Evolutionary conservation across 768 basidiomycete species (phyloP), one percentile per base, ranked within the genome.

Genomic region (Boletus rubropictus): DNA sequence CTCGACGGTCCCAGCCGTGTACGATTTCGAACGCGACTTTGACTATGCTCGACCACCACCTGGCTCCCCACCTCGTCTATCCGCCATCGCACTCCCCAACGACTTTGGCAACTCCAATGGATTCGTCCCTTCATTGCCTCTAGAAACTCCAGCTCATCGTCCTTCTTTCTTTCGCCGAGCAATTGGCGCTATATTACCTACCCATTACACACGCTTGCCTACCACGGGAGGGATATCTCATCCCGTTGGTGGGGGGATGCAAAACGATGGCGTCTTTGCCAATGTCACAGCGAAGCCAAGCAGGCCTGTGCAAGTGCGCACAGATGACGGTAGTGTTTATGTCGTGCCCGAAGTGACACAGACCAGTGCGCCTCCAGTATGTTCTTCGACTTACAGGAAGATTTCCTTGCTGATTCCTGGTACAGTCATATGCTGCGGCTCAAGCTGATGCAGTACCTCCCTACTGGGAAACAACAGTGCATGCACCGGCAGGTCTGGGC

Each of bases 391-490:
- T 44, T 5, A 4, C 15, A 9, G 3, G 9, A 4, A 11, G 3
- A 4, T 6, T 6, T 4, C 1, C 12, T 39, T 11, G 1, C 50
- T 49, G 22, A 56, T 41, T 2, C 25, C 31, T 29, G 24, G 11
- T 32, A 15, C 47, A 93, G 88, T 81, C 92, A 0, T 99, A 99
- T 60, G 76, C 83, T 11, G 77, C 84, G 14, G 96, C 95, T 3
- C 84, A 91, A 52, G 79, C 84, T 24, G 95, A 99, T 61, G 80
- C 89, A 0, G 93, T 88, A 0, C 96, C 96, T 0, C 79, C 91
- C 0, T 99, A 99, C 67, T 97, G 92, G 89, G 95, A 99, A 62
- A 97, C 89, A 1, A 93, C 91, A 0, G 80, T 97, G 8, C 88
- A 94, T 51, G 82, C 93, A 0, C 91, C 91, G 0, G 66, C 71